A percentile compares a stretch with the other conserved stretches of the same genome.
phyloP scores from a whole-genome alignment of 768 basidiomycete species.

The Lactarius quietus region DNA sequence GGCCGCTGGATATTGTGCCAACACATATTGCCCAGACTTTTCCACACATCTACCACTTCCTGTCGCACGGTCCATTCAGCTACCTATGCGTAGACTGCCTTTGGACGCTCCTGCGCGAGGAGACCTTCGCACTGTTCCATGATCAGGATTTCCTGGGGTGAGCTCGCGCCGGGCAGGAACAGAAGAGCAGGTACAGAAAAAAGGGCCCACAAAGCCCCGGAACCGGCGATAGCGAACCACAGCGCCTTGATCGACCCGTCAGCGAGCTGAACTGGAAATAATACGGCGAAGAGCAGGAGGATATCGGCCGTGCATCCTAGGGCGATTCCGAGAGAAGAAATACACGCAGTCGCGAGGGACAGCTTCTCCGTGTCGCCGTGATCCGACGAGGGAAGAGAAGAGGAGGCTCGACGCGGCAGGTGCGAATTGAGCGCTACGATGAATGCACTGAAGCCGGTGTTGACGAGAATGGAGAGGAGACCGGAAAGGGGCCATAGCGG shows the following conservation, averaged over 20 bases:
- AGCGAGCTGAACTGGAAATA: conserved; percentile 74
- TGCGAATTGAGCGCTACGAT: conserved; percentile 91
- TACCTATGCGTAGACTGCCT: neutral
- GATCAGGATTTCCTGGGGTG: conserved; percentile 22
- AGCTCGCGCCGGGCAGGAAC: conserved; percentile 55
- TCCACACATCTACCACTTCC: conserved; percentile 73
- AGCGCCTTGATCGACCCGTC: conserved; percentile 75
- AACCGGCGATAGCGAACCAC: conserved; percentile 77
- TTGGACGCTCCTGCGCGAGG: conserved; percentile 7
- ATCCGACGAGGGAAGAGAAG: conserved; percentile 14
- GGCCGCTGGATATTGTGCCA: conserved; percentile 71
- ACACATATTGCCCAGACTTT: conserved; percentile 61
- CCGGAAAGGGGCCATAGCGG: conserved; percentile 67
- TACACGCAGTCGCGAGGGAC: conserved; percentile 69
- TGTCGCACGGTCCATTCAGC: conserved; percentile 42
- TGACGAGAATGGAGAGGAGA: conserved; percentile 69
- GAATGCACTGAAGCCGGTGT: conserved; percentile 87
- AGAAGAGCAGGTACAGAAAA: conserved; percentile 76
- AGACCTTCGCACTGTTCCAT: conserved; percentile 22
- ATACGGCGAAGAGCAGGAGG: conserved; percentile 61
- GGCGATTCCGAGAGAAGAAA: conserved; percentile 81
- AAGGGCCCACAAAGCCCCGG: conserved; percentile 84
- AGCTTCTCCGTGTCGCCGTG: conserved; percentile 56
- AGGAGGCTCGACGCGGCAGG: conserved; percentile 61
- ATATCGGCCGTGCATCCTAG: conserved; percentile 86